Evolutionary conservation across 768 basidiomycete species (phyloP).

Genomic region (Hygrophorus pudorinus): DNA sequence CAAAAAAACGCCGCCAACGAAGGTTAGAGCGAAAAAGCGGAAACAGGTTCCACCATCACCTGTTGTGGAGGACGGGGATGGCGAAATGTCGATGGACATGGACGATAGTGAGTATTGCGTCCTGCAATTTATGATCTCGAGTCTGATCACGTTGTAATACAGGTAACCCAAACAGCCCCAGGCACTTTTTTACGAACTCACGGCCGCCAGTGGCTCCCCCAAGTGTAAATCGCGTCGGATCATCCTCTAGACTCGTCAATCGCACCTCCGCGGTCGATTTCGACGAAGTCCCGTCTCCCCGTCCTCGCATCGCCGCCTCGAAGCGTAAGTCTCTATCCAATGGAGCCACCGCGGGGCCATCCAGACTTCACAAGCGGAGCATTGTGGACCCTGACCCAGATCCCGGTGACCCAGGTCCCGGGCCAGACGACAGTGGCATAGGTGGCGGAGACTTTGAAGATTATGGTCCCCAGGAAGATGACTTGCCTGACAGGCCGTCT

Average conservation of each 20-base stretch:
- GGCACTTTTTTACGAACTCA: constrained; percentile 30
- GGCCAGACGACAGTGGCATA: constrained; percentile 17
- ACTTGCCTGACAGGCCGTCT: constrained; percentile 16
- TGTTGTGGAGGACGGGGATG: constrained; percentile 39
- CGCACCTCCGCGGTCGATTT: constrained; percentile 50
- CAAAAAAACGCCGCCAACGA: constrained; percentile 49
- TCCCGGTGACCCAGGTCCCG: constrained; percentile 14
- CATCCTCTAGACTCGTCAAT: constrained; percentile 36
- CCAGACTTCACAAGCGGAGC: constrained; percentile 28
- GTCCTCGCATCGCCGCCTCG: constrained; percentile 16
- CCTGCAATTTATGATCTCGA: neutral
- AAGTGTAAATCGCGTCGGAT: constrained; percentile 24
- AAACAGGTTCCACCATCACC: constrained; percentile 23
- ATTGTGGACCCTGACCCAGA: constrained; percentile 19
- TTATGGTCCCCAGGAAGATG: constrained; percentile 18
- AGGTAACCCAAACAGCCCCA: constrained; percentile 28
- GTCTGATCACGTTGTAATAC: constrained; percentile 5
- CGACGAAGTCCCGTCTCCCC: constrained; percentile 55
- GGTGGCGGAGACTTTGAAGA: constrained; percentile 19
- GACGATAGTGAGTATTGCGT: constrained; percentile 51
- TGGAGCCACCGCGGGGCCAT: constrained; percentile 30
- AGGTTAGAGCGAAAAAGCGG: constrained; percentile 42
- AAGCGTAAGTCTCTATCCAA: constrained; percentile 20
- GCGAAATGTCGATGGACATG: constrained; percentile 73
- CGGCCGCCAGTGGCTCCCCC: constrained; percentile 32